Evolutionary conservation across 73 alveolate genomes (phyloP), one percentile per base, ranked within the genome.

Genomic region (Stentor roeselii): DNA sequence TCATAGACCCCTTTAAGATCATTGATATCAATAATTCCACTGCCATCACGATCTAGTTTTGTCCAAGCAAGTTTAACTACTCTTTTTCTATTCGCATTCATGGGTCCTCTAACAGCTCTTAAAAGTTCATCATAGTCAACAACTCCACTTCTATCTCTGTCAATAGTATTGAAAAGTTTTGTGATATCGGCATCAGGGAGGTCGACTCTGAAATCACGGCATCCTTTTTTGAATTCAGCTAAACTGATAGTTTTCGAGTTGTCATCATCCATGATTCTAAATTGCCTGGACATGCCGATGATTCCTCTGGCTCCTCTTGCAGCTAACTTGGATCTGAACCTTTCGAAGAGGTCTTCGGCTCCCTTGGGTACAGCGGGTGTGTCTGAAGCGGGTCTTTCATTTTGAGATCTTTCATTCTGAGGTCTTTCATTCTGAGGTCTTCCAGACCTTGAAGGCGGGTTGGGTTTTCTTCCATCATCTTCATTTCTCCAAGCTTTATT

Each of bases 231-330:
- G 34, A 82, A 82, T 60, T 82, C 87, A 30, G 82, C 74, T 60
- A 36, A 41, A 34, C 75, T 37, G 36, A 82, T n/a, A 11, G 84
- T 37, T 32, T 82, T 58, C 4, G 42, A 42, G 36, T 60, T 60
- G 14, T 82, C 83, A 32, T 82, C 87, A 82, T 82, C 87, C 83
- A 82, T 82, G 41, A 91, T 86, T 82, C 87, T 88, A 82, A 88
- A 88, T 75, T 86, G 84, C 35, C 94, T 80, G 59, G 84, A 75
- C 11, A 88, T 84, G 39, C 94, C 94, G 75, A 88, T 86, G 78
- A 88, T 75, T n/a, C 94, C 94, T n/a, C 92, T 86, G 3, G 89
- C 84, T 4, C 91, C 94, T 78, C 94, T 76, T 36, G 82, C 35
- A 75, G 74, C 88, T 0, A 88, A 90, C 59, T 86, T 86, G 37